Evolutionary conservation across 2,329 filamentous ascomycete species (phyloP).

Genomic region (Scedosporium aurantiacum): DNA sequence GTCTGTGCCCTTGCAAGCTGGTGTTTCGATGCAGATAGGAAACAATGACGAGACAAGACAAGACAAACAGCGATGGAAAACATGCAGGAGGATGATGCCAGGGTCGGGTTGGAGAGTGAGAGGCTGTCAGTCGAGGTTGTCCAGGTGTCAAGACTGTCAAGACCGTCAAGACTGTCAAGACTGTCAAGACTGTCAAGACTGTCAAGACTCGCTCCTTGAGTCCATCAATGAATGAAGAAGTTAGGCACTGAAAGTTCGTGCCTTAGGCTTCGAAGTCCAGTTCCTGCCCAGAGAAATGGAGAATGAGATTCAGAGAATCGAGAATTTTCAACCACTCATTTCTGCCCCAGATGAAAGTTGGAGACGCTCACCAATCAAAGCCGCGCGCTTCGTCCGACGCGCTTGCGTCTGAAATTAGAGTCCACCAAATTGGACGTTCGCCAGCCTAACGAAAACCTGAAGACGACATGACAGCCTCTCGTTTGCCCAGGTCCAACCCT

Average conservation of each 20-base stretch:
- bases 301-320: neutral
- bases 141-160: neutral
- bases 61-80: neutral
- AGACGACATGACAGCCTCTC: constrained; percentile 4
- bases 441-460: neutral
- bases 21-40: too few relatives aligned
- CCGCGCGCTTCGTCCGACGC: neutral
- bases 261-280: too few relatives aligned
- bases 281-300: neutral
- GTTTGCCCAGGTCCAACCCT: neutral
- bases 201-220: too few relatives aligned
- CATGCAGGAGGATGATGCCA: neutral
- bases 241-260: too few relatives aligned
- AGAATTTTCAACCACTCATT: constrained; percentile 1
- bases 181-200: neutral
- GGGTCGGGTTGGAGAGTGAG: neutral
- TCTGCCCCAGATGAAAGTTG: neutral
- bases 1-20: too few relatives aligned
- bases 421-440: neutral
- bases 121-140: neutral
- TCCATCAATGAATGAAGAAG: too few relatives aligned
- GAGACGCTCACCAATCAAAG: constrained; percentile 2
- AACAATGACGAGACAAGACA: too few relatives aligned
- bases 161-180: neutral
- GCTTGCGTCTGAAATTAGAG: constrained; percentile 3